phyloP scores from a whole-genome alignment of 768 basidiomycete species.

The Harrya chromipes region DNA sequence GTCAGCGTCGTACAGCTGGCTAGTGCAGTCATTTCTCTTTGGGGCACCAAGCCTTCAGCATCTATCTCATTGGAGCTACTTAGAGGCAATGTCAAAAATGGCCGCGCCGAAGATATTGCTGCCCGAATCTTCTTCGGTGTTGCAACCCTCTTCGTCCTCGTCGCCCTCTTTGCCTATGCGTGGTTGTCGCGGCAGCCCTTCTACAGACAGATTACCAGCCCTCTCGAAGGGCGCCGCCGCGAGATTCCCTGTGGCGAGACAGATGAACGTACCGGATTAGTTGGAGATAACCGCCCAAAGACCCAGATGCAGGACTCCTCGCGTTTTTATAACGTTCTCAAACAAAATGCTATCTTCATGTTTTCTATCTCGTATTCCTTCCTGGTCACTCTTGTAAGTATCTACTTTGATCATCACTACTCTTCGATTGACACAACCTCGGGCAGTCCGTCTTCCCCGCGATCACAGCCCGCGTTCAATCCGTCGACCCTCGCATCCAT shows the following conservation, averaged over 20 bases:
- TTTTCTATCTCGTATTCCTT: slow-evolving; percentile 74
- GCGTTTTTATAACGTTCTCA: slow-evolving; percentile 50
- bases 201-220: slow-evolving; percentile 51
- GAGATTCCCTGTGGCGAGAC: slow-evolving; percentile 9
- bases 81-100: background rate
- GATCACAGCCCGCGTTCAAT: slow-evolving; percentile 69
- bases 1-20: slow-evolving; percentile 72
- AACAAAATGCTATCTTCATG: slow-evolving; percentile 63
- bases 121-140: slow-evolving; percentile 69
- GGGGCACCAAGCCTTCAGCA: slow-evolving; percentile 34
- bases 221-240: slow-evolving; percentile 37
- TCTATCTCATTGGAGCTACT: background rate
- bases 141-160: slow-evolving; percentile 59
- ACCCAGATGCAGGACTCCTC: slow-evolving; percentile 34
- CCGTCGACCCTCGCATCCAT: slow-evolving; percentile 64
- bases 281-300: slow-evolving; percentile 27
- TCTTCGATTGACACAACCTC: background rate
- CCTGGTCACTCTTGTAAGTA: slow-evolving; percentile 68
- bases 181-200: slow-evolving; percentile 54
- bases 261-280: slow-evolving; percentile 30
- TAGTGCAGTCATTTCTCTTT: slow-evolving; percentile 55
- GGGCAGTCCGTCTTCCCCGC: slow-evolving; percentile 78
- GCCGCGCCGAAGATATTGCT: slow-evolving; percentile 54
- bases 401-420: background rate
- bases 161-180: slow-evolving; percentile 48